Percentiles rank a stretch among this genome's conserved stretches.
Conservation (phyloP, 1,284 basidiomycete genomes). For the Chondrostereum purpureum region DNA sequence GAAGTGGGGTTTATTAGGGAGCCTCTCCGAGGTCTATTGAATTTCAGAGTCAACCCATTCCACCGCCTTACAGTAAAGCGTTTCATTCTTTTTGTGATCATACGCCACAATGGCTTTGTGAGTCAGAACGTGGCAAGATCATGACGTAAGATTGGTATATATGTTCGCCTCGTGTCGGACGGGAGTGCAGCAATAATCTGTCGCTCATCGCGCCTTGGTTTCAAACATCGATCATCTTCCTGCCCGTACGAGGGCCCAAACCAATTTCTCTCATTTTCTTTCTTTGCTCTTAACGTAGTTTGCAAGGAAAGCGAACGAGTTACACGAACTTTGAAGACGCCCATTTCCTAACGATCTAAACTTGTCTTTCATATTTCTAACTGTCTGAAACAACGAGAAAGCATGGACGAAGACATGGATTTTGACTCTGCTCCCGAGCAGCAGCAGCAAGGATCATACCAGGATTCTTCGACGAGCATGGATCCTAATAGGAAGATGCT, state of each 20-base stretch:
- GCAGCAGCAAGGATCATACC: slow-evolving; percentile 28
- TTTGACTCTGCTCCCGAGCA: slow-evolving; percentile 40
- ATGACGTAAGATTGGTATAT: neutral
- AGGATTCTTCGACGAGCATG: slow-evolving; percentile 18
- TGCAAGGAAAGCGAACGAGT: too few relatives aligned
- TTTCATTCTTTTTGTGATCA: too few relatives aligned
- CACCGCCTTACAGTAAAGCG: too few relatives aligned
- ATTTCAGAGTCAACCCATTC: too few relatives aligned
- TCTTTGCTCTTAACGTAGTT: too few relatives aligned
- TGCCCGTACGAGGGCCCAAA: neutral
- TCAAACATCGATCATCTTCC: slow-evolving; percentile 10
- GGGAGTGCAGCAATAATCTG: neutral
- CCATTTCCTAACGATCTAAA: too few relatives aligned
- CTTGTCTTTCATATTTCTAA: slow-evolving; percentile 1
- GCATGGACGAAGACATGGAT: slow-evolving; percentile 77
- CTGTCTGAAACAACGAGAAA: slow-evolving; percentile 3
- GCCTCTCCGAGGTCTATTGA: too few relatives aligned
- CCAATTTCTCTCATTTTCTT: slow-evolving; percentile 11
- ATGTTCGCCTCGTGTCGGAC: neutral
- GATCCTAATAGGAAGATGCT: slow-evolving; percentile 60
- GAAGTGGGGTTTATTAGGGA: too few relatives aligned
- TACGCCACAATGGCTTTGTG: too few relatives aligned
- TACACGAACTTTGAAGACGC: too few relatives aligned
- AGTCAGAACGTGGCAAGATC: too few relatives aligned
- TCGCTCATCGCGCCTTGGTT: slow-evolving; percentile 2